Evolutionary conservation across 2,329 filamentous ascomycete species (phyloP).

Genomic region (Aureobasidium mangrovei): DNA sequence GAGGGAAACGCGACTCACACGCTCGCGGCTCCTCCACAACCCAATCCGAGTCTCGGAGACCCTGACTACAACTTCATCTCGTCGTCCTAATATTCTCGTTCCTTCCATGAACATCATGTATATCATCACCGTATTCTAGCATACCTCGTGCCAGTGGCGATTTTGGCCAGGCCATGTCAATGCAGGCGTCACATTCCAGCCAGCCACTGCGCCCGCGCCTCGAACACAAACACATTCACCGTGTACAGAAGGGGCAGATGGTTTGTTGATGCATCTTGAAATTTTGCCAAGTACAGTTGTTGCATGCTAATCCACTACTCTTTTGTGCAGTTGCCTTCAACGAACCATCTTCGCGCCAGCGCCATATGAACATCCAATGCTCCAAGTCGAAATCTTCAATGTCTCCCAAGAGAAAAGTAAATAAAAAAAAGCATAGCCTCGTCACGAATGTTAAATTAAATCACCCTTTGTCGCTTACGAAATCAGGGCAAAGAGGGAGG

Average conservation of each 20-base stretch:
- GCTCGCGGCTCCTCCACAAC: background rate
- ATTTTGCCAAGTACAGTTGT: slow-evolving; percentile 9
- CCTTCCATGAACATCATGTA: background rate
- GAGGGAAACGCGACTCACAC: background rate
- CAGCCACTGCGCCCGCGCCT: background rate
- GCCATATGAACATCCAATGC: slow-evolving; percentile 12
- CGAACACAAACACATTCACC: background rate
- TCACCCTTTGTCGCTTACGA: background rate
- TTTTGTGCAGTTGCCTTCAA: slow-evolving; percentile 7
- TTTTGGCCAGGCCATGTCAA: background rate
- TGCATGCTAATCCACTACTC: slow-evolving; percentile 3
- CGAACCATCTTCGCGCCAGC: slow-evolving; percentile 7
- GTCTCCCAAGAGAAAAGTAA: background rate
- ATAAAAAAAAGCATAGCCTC: slow-evolving; percentile 1
- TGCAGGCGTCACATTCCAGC: background rate
- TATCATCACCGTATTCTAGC: too few species aligned
- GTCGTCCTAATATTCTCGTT: too few species aligned
- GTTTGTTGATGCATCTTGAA: background rate
- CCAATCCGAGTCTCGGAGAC: background rate
- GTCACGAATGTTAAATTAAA: slow-evolving; percentile 2
- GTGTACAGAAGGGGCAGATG: background rate
- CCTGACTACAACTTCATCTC: background rate
- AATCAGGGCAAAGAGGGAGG: slow-evolving; percentile 30
- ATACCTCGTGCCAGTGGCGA: too few species aligned
- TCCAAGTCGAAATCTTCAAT: too few species aligned